phyloP scores from a whole-genome alignment of 192 early-diverging fungal species.

The Entomortierella chlamydospora region DNA sequence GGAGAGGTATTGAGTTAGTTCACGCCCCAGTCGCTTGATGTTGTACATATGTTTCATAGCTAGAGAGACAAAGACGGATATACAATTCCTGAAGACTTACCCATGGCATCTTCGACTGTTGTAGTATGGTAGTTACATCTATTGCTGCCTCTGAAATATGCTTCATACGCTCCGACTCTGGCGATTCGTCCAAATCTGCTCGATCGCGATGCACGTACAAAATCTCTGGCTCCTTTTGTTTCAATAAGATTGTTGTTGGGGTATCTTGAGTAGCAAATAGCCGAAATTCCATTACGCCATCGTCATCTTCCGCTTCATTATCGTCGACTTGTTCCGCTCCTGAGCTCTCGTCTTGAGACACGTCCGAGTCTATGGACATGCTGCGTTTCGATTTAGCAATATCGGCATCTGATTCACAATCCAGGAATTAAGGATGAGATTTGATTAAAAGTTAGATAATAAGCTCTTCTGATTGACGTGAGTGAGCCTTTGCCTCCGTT shows the following conservation, averaged over 20 bases:
- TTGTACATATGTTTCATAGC: no score
- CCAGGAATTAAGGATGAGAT: no score
- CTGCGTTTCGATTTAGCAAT: not conserved
- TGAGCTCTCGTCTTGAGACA: not conserved
- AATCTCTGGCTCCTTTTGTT: constrained; percentile 9
- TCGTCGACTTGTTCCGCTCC: not conserved
- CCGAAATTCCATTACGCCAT: constrained; percentile 32
- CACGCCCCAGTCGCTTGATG: no score
- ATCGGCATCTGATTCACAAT: not conserved
- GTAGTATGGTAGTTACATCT: constrained; percentile 17
- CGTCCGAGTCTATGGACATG: not conserved
- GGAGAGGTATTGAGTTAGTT: no score
- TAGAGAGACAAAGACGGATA: no score
- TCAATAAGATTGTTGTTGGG: constrained; percentile 19
- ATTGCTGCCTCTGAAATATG: constrained; percentile 34
- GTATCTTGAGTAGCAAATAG: constrained; percentile 45
- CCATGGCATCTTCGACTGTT: constrained; percentile 33
- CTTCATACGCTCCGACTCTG: constrained; percentile 34
- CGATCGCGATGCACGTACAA: constrained; percentile 14
- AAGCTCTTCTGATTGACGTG: no score
- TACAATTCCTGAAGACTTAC: constrained; percentile 8
- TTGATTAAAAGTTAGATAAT: not conserved
- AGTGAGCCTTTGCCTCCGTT: not conserved
- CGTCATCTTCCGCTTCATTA: constrained; percentile 9
- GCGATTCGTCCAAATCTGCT: constrained; percentile 25